Evolutionary conservation across 2,329 filamentous ascomycete species (phyloP).

Genomic region (Fusarium chaquense): DNA sequence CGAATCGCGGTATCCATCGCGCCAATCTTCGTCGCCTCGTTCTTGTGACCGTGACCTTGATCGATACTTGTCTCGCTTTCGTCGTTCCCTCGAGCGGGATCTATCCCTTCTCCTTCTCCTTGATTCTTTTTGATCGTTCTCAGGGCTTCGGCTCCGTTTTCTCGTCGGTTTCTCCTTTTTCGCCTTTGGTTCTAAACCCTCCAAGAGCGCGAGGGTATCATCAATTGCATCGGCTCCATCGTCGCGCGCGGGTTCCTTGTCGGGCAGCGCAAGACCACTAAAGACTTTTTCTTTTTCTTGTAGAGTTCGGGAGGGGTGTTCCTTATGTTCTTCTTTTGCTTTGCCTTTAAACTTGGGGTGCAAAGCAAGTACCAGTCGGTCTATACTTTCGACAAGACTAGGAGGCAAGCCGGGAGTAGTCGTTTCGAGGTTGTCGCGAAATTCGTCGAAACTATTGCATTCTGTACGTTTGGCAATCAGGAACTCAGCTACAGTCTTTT

Average conservation of each 20-base stretch:
- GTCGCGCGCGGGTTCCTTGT: conserved; percentile 67
- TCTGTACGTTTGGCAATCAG: conserved; percentile 90
- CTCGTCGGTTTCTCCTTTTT: conserved; percentile 62
- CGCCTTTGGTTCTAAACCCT: conserved; percentile 80
- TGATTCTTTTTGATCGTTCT: conserved; percentile 59
- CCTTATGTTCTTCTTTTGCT: conserved; percentile 55
- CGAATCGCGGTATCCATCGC: conserved; percentile 50
- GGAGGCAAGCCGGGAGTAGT: conserved; percentile 79
- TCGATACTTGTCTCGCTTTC: conserved; percentile 51
- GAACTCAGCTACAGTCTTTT: conserved; percentile 97
- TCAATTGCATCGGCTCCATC: conserved; percentile 77
- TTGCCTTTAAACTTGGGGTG: conserved; percentile 87
- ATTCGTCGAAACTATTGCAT: conserved; percentile 76
- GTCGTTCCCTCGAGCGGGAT: conserved; percentile 59
- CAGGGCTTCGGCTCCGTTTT: conserved; percentile 71
- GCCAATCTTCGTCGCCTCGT: conserved; percentile 61
- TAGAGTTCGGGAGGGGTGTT: conserved; percentile 58
- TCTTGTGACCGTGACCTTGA: conserved; percentile 56
- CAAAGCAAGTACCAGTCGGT: conserved; percentile 87
- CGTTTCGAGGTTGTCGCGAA: conserved; percentile 76
- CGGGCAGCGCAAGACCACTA: conserved; percentile 87
- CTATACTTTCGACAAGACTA: conserved; percentile 90
- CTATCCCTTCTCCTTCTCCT: conserved; percentile 56
- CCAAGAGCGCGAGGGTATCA: conserved; percentile 92
- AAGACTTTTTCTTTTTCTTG: conserved; percentile 90